These are phyloP conservation scores for Komagataella pastoris DNA, from an alignment of 805 yeast genomes.

Conservation along the genomic window DNA sequence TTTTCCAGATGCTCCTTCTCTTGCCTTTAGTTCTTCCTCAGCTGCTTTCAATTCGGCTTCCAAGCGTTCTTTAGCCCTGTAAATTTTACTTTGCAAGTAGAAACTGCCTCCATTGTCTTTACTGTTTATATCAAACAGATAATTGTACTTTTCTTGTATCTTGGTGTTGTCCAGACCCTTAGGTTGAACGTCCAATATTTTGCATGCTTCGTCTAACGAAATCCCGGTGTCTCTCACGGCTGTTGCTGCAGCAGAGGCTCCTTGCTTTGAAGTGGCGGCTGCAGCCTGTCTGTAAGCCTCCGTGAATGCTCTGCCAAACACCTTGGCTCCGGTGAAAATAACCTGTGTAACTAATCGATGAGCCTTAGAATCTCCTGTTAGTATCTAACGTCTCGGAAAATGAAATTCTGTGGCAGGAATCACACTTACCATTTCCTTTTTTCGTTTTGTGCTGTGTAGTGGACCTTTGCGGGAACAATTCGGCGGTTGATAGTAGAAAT, in stretches of 20 bases:
- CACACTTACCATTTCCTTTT: neutral
- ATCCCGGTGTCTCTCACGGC: slow-evolving; percentile 63
- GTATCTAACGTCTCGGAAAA: neutral
- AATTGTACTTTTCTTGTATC: slow-evolving; percentile 59
- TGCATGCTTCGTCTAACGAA: slow-evolving; percentile 78
- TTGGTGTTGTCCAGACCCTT: slow-evolving; percentile 41
- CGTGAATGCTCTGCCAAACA: slow-evolving; percentile 91
- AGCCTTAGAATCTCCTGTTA: slow-evolving; percentile 33
- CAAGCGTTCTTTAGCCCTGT: slow-evolving; percentile 86
- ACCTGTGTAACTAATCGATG: slow-evolving; percentile 86
- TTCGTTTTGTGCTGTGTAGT: neutral
- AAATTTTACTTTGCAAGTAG: slow-evolving; percentile 85
- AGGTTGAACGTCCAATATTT: slow-evolving; percentile 71
- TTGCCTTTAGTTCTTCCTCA: slow-evolving; percentile 24
- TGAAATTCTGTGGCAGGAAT: neutral
- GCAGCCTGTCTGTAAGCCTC: slow-evolving; percentile 97
- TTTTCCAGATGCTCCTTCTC: slow-evolving; percentile 8
- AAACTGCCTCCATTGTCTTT: slow-evolving; percentile 95
- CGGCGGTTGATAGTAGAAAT: neutral
- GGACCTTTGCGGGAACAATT: neutral
- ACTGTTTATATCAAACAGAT: slow-evolving; percentile 77
- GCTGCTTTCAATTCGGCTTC: slow-evolving; percentile 60
- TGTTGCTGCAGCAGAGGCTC: slow-evolving; percentile 31
- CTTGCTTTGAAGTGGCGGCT: slow-evolving; percentile 71
- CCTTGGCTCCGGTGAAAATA: slow-evolving; percentile 87